Percentiles rank a stretch among this genome's conserved stretches.
These are phyloP conservation scores for Pseudogymnoascus pannorum DNA, from an alignment of 2,329 filamentous ascomycete species.

Conservation along the genomic window DNA sequence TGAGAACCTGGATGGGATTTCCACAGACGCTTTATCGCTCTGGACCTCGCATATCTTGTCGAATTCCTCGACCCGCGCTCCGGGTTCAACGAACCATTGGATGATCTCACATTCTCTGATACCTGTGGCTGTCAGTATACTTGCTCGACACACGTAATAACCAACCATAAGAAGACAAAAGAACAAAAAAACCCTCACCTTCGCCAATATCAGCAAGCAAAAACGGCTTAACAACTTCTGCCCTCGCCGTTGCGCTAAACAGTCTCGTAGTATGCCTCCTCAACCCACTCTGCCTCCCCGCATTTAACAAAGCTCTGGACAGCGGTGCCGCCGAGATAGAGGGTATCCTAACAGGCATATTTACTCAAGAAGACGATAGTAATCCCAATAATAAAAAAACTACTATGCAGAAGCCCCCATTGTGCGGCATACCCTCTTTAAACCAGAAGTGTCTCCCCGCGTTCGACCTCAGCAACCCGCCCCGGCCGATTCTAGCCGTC, in stretches of 20 bases:
- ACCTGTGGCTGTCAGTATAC: constrained; percentile 43
- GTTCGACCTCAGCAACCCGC: background rate
- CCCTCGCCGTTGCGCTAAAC: constrained; percentile 24
- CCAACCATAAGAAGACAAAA: background rate
- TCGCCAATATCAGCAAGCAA: constrained; percentile 80
- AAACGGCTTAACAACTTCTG: constrained; percentile 63
- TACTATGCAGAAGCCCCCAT: background rate
- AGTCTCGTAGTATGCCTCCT: constrained; percentile 14
- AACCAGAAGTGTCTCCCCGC: background rate
- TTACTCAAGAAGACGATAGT: background rate
- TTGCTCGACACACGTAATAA: constrained; percentile 7
- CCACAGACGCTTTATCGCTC: constrained; percentile 83
- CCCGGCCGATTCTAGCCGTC: background rate
- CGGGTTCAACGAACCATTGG: constrained; percentile 98
- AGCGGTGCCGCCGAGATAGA: background rate
- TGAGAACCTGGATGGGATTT: constrained; percentile 94
- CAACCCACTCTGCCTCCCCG: background rate
- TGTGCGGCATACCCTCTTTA: background rate
- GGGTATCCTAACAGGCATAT: background rate
- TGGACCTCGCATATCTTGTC: constrained; percentile 97
- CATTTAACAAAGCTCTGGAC: background rate
- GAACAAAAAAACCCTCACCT: constrained; percentile 40
- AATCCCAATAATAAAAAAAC: background rate
- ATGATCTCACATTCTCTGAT: constrained; percentile 99
- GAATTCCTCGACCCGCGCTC: constrained; percentile 93